Percentiles rank a stretch among this genome's conserved stretches.
phyloP scores from a whole-genome alignment of 129 eudicot genomes.

The Escallonia herrerae region DNA sequence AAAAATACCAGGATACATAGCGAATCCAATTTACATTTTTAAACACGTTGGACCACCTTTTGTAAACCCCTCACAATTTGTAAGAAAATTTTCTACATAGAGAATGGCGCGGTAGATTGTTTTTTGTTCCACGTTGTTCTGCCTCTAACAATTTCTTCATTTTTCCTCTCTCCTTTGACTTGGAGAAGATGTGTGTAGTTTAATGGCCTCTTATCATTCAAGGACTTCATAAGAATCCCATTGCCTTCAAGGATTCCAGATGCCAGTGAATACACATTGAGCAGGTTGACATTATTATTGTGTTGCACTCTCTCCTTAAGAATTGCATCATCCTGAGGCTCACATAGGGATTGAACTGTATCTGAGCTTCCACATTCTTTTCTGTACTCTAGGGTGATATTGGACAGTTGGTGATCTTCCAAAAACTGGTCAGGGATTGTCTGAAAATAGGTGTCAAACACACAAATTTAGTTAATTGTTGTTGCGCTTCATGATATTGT shows the following conservation, averaged over 20 bases:
- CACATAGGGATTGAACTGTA: slow-evolving; percentile 66
- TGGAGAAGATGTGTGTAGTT: slow-evolving; percentile 65
- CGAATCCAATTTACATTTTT: background rate
- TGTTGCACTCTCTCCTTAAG: slow-evolving; percentile 34
- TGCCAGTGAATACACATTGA: slow-evolving; percentile 31
- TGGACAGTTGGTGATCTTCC: slow-evolving; percentile 54
- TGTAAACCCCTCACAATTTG: background rate
- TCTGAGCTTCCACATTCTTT: slow-evolving; percentile 85
- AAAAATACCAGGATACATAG: background rate
- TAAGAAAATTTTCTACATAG: slow-evolving; percentile 5
- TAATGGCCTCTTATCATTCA: slow-evolving; percentile 25
- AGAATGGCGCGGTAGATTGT: slow-evolving; percentile 16
- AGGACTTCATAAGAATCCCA: slow-evolving; percentile 28
- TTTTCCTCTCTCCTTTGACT: slow-evolving; percentile 40
- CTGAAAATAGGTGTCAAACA: slow-evolving; percentile 23
- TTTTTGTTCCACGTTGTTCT: slow-evolving; percentile 77
- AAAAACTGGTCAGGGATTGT: slow-evolving; percentile 52
- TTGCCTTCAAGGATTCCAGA: slow-evolving; percentile 24
- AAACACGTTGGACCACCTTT: background rate
- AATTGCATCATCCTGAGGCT: slow-evolving; percentile 39
- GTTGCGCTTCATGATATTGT: background rate
- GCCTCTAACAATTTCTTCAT: slow-evolving; percentile 76
- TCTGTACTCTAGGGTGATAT: slow-evolving; percentile 58
- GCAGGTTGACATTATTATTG: slow-evolving; percentile 6
- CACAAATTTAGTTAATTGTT: background rate